Base-by-base conservation (phyloP, 2,329 filamentous ascomycete genomes). In the Phaeosphaeria sp. region DNA sequence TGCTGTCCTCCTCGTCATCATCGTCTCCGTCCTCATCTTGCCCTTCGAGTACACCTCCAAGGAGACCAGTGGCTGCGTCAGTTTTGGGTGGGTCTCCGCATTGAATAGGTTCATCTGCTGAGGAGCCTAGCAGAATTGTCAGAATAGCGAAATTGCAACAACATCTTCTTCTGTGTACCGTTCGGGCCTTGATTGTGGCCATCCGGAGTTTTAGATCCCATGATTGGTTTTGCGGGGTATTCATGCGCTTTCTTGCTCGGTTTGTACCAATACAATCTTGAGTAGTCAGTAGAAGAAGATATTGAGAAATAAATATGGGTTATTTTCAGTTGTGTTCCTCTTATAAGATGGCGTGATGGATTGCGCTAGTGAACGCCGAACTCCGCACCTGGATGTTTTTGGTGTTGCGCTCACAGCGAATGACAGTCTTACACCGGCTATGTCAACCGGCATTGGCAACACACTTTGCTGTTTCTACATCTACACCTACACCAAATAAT, bases 1-100 rank as follows among this genome's bases (percentile, higher is more conserved):
- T 78, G 55, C 80, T 81, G 27, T 83, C 81, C 49, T 83, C 82
- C 44, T 80, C 79, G 48, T 82, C 81, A 50, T 83, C 82, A 46
- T 80, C 80, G 48, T 82, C 81, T 58, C 80, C 82, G 47, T 79
- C 79, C 65, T 84, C 82, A 54, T 78, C 68, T 49, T 71, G 80
- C 57, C 81, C 77, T 61, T 78, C 79, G 74, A 79, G 73, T 43
- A 64, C 60, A 56, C 72, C 68, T 43, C 70, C 56, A 54, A 77
- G 55, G 6, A 78, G 67, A 43, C 77, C 77, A 59, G 61, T 77
- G 27, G 74, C 74, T 56, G 71, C 63, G 36, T 71, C 70, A 55
- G 72, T 59, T 51, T 72, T 78, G 15, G 71, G 69, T 52, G 73
- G 73, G 51, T 78, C 78, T 57, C 59, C 48, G 22, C 65, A 51